Evolutionary conservation across 495 filamentous ascomycete genomes (phyloP), one percentile per base, ranked within the genome.

Genomic region (Pseudoneurospora amorphoporcata): DNA sequence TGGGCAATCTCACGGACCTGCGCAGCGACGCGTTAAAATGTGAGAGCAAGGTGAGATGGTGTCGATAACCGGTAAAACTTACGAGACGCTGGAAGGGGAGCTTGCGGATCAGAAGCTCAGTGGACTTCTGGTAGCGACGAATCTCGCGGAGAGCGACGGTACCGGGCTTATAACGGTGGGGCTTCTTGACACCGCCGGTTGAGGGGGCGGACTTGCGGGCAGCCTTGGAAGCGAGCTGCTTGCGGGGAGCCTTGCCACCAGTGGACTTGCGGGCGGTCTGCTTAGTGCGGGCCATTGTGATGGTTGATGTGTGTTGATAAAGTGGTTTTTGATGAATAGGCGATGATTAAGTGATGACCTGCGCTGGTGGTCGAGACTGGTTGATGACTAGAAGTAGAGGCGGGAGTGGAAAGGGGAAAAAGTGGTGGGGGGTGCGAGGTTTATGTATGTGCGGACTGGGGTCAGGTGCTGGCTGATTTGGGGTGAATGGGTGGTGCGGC

Each of bases 101-200:
- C 93, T 99, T 99, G 90, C 95, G 95, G 90, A 99, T 99, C 79
- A 99, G 85, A 74, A 99, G 95, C 93, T 99, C 95, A 80, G 95
- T 99, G 78, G 94, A 97, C 90, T 99, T 99, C 90, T 99, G 95
- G 91, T 99, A 99, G 82, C 95, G 95, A 94, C 95, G 96, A 84
- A 99, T 99, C 89, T 99, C 95, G 95, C 95, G 95, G 79, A 99
- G 95, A 94, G 95, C 95, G 92, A 99, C 95, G 88, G 95, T 99
- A 94, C 94, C 95, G 83, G 95, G 95, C 95, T 98, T 99, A 84
- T 99, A 99, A 80, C 95, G 91, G 87, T 98, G 96, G 84, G 95
- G 95, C 95, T 99, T 99, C 96, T 99, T 99, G 92, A 99, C 95
- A 86, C 88, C 88, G 75, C 88, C 88, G 80, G 83, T 88, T 12